A percentile compares a stretch with the other conserved stretches of the same genome.
phyloP scores from a whole-genome alignment of 2,329 filamentous ascomycete genomes.

The Monosporascus sp. region DNA sequence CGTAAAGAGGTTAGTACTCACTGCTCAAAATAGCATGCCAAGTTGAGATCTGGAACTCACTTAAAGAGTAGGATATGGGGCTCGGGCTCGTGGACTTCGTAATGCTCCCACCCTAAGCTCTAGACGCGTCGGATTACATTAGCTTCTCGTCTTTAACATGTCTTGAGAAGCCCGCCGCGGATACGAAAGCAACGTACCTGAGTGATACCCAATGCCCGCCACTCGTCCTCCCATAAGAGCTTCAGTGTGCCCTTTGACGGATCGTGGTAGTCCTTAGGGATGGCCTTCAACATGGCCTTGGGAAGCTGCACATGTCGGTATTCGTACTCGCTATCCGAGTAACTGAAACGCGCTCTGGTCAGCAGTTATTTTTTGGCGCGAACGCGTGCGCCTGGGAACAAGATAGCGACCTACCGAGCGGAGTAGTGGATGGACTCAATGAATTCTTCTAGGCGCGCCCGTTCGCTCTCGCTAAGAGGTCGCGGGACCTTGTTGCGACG shows the following conservation, averaged over 20 bases:
- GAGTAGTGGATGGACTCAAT: conserved; percentile 95
- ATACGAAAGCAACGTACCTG: conserved; percentile 57
- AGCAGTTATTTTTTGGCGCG: conserved; percentile 4
- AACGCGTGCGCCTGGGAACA: not conserved
- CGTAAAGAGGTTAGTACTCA: conserved; percentile 3
- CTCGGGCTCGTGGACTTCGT: conserved; percentile 97
- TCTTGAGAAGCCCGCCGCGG: not conserved
- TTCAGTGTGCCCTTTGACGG: conserved; percentile 86
- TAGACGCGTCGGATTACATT: conserved; percentile 31
- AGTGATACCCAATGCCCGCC: conserved; percentile 94
- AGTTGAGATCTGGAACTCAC: conserved; percentile 49
- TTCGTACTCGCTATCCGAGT: conserved; percentile 88
- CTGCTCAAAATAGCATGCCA: not conserved
- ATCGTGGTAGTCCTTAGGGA: conserved; percentile 93
- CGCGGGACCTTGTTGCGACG: conserved; percentile 85
- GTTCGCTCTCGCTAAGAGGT: conserved; percentile 73
- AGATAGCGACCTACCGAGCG: conserved; percentile 57
- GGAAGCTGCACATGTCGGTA: conserved; percentile 97
- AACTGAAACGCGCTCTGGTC: conserved; percentile 51
- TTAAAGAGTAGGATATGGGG: conserved; percentile 98
- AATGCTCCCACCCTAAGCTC: conserved; percentile 99
- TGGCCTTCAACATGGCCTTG: conserved; percentile 96
- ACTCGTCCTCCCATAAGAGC: conserved; percentile 96
- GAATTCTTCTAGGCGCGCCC: conserved; percentile 81
- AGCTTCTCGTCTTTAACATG: conserved; percentile 4